Evolutionary conservation across 1,284 basidiomycete species (phyloP).

Genomic region (Boletus semigastroideus): DNA sequence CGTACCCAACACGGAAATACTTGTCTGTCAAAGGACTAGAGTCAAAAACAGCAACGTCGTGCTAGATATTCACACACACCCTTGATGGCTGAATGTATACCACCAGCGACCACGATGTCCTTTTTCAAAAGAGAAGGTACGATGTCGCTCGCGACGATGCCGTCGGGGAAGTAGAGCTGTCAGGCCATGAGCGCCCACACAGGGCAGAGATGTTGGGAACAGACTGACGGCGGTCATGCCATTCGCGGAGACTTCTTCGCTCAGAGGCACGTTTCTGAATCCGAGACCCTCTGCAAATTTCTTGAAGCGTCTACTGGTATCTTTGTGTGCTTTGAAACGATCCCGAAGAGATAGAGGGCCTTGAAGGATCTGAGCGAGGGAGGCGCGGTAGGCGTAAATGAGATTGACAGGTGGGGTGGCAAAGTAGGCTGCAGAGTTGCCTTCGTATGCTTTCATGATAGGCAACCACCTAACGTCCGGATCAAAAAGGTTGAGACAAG

Average conservation of each 20-base stretch:
- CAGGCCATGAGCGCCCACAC: neutral
- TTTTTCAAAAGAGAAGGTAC: conserved; percentile 68
- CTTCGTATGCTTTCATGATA: conserved; percentile 89
- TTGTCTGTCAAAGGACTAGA: conserved; percentile 48
- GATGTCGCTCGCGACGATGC: conserved; percentile 71
- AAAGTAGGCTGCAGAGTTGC: conserved; percentile 78
- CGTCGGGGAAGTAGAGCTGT: conserved; percentile 77
- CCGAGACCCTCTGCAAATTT: conserved; percentile 69
- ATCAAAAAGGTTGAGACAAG: neutral
- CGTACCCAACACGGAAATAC: conserved; percentile 79
- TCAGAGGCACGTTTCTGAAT: conserved; percentile 68
- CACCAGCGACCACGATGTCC: conserved; percentile 85
- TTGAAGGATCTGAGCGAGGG: conserved; percentile 73
- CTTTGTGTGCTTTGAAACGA: conserved; percentile 77
- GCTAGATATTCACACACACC: conserved; percentile 47
- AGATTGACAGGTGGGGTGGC: conserved; percentile 96
- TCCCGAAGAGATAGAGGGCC: conserved; percentile 68
- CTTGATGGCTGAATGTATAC: conserved; percentile 86
- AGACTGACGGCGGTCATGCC: conserved; percentile 83
- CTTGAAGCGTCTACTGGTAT: conserved; percentile 76
- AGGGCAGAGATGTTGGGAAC: conserved; percentile 6
- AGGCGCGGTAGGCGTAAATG: conserved; percentile 86
- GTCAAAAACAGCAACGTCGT: conserved; percentile 18
- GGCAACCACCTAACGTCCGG: conserved; percentile 74
- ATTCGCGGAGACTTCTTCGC: conserved; percentile 73